These are phyloP conservation scores for Pulveroboletus ravenelii DNA, from an alignment of 768 basidiomycete genomes.

Conservation along the genomic window DNA sequence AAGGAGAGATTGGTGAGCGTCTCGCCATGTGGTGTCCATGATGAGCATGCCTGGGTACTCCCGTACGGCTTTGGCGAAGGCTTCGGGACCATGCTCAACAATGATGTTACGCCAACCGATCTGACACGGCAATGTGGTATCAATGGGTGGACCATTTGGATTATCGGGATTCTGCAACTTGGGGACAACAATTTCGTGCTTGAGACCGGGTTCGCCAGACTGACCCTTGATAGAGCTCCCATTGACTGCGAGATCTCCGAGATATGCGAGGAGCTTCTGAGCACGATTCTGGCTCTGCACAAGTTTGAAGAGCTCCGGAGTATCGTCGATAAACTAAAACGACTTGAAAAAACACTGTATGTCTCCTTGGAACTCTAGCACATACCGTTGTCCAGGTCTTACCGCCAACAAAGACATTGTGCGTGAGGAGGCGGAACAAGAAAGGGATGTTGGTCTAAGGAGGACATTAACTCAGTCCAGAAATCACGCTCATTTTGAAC, in stretches of 20 bases:
- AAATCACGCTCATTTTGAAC: background rate
- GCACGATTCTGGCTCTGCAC: slow-evolving; percentile 98
- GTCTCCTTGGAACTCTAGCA: slow-evolving; percentile 2
- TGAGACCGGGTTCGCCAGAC: slow-evolving; percentile 89
- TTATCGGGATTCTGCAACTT: slow-evolving; percentile 74
- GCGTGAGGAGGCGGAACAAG: slow-evolving; percentile 95
- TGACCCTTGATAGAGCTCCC: slow-evolving; percentile 98
- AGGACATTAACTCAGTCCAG: background rate
- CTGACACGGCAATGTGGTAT: slow-evolving; percentile 78
- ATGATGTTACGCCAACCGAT: slow-evolving; percentile 98
- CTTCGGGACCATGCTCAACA: slow-evolving; percentile 95
- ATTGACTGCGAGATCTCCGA: slow-evolving; percentile 97
- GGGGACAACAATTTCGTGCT: slow-evolving; percentile 81
- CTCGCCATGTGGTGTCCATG: slow-evolving; percentile 99
- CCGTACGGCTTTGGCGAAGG: slow-evolving; percentile 96
- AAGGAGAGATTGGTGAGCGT: slow-evolving; percentile 96
- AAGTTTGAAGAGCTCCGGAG: slow-evolving; percentile 98
- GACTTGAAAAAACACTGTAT: slow-evolving; percentile 2
- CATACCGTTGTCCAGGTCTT: slow-evolving; percentile 96
- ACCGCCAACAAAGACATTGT: slow-evolving; percentile 92
- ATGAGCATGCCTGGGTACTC: slow-evolving; percentile 93
- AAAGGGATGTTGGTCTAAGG: slow-evolving; percentile 96
- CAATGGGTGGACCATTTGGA: slow-evolving; percentile 67
- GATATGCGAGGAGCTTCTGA: slow-evolving; percentile 93
- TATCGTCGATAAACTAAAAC: slow-evolving; percentile 94